Percentiles rank a stretch among this genome's conserved stretches.
These are phyloP conservation scores for Xylariomycetidae sp. DNA, from an alignment of 2,329 filamentous ascomycete genomes.

Conservation along the genomic window DNA sequence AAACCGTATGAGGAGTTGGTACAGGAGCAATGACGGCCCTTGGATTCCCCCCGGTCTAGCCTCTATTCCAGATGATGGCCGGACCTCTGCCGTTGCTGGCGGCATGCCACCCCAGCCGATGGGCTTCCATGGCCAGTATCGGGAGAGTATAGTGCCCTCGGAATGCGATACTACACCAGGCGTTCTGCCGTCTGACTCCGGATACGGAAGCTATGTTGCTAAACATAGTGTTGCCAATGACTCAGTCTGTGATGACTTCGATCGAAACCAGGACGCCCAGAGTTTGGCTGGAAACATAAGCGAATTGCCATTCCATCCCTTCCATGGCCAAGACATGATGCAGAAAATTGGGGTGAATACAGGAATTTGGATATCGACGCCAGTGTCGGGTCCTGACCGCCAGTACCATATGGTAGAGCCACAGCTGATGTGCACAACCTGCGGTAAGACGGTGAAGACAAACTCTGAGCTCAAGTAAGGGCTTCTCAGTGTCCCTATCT, in stretches of 20 bases:
- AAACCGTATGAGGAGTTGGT: slow-evolving; percentile 30
- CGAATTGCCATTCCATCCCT: slow-evolving; percentile 19
- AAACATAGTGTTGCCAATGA: slow-evolving; percentile 39
- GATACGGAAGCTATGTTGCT: slow-evolving; percentile 38
- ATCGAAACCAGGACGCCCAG: slow-evolving; percentile 34
- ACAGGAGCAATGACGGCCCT: slow-evolving; percentile 34
- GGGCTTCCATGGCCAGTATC: slow-evolving; percentile 29
- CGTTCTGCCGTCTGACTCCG: slow-evolving; percentile 38
- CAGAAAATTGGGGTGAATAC: slow-evolving; percentile 7
- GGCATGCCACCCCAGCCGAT: slow-evolving; percentile 16
- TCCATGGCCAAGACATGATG: slow-evolving; percentile 11
- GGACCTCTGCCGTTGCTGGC: slow-evolving; percentile 21
- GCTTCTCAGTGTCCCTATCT: not conserved
- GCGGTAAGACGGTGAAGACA: slow-evolving; percentile 40
- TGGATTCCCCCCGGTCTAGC: slow-evolving; percentile 36
- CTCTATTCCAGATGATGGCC: slow-evolving; percentile 26
- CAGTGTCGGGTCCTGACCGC: slow-evolving; percentile 7
- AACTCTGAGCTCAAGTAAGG: slow-evolving; percentile 53
- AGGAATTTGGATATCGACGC: slow-evolving; percentile 10
- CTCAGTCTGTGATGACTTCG: slow-evolving; percentile 40
- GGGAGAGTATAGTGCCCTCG: slow-evolving; percentile 28
- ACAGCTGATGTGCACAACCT: slow-evolving; percentile 33
- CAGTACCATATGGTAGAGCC: slow-evolving; percentile 12
- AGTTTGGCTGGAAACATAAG: slow-evolving; percentile 31
- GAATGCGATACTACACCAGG: slow-evolving; percentile 34